Percentiles rank a stretch among this genome's conserved stretches.
These are phyloP conservation scores for Aquilaria agallochum DNA, from an alignment of 441 rosid species.

Conservation along the genomic window DNA sequence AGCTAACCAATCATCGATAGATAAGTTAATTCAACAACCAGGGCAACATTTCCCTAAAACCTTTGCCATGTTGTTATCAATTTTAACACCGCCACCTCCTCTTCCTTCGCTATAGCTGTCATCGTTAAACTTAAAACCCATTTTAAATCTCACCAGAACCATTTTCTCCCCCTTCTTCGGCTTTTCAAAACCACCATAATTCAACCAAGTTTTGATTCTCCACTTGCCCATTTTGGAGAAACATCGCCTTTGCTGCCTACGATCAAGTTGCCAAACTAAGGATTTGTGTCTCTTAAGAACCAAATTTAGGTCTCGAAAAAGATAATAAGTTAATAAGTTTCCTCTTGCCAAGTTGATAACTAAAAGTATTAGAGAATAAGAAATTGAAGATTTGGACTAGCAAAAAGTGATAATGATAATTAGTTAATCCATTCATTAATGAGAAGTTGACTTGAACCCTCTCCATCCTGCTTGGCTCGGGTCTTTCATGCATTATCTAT, in stretches of 20 bases:
- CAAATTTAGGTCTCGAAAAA: conserved; percentile 21
- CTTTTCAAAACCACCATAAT: conserved; percentile 17
- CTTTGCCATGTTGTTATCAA: conserved; percentile 45
- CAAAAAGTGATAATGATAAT: no score
- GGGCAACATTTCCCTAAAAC: conserved; percentile 70
- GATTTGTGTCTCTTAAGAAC: conserved; percentile 31
- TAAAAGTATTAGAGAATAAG: conserved; percentile 20
- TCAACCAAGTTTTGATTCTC: conserved; percentile 20
- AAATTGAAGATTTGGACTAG: conserved; percentile 25
- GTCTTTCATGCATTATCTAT: no score
- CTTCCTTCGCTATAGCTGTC: conserved; percentile 31
- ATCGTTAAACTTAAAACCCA: conserved; percentile 61
- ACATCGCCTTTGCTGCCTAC: conserved; percentile 25
- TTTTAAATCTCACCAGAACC: conserved; percentile 54
- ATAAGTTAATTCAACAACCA: conserved; percentile 80
- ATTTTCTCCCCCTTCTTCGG: conserved; percentile 30
- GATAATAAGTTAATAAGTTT: conserved; percentile 24
- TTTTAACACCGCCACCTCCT: conserved; percentile 41
- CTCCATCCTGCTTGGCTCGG: no score
- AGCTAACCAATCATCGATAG: conserved; percentile 77
- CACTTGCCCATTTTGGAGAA: conserved; percentile 23
- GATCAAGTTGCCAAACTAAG: conserved; percentile 24
- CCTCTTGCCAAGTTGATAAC: conserved; percentile 14
- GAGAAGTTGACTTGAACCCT: no score
- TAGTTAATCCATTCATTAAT: no score